Evolutionary conservation across 164 flowering plant genomes (phyloP), one percentile per base, ranked within the genome.

Genomic region (Annona squamosa): DNA sequence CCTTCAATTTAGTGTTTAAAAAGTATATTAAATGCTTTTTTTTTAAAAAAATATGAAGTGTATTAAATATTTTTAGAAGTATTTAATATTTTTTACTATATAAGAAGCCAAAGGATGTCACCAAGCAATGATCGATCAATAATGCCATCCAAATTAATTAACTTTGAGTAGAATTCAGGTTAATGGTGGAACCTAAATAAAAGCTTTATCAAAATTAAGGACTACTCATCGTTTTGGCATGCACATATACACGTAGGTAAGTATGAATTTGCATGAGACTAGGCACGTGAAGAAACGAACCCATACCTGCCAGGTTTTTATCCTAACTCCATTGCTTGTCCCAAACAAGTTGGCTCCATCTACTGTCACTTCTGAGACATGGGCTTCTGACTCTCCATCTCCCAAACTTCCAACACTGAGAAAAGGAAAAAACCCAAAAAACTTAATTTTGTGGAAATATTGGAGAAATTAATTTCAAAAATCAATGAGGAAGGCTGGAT

Each of bases 371-470:
- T 81, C 77, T 48, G 88, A 83, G 68, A 86, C 91, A 71, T 81
- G 69, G 37, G 75, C 88, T 74, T 83, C 84, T 26, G 84, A 81
- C 18, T 86, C 84, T 0, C 72, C 77, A 26, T 44, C 18, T 56
- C 92, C 92, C 68, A 89, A 78, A 84, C 94, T 88, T 65, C 94
- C 94, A 73, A 89, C 84, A 71, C 94, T 89, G 76, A 12, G 46
- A 61, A 44, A 65, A 65, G 13, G 4, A 52, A 47, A 73, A 65
- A 47, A 3, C 2, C 9, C 41, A 18, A 4, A 63, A 41, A 18
- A 46, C 48, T 46, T 4, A 13, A 56, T 1, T 1, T 18, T 45
- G 18, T 3, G 41, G 63, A 72, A 62, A 16, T 7, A 19, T 48
- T 19, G 26, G 2, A 17, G 47, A 17, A 73, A 41, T 26, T 65